Conservation (phyloP, 2,329 filamentous ascomycete genomes). For the Paraconiothyrium sp. region DNA sequence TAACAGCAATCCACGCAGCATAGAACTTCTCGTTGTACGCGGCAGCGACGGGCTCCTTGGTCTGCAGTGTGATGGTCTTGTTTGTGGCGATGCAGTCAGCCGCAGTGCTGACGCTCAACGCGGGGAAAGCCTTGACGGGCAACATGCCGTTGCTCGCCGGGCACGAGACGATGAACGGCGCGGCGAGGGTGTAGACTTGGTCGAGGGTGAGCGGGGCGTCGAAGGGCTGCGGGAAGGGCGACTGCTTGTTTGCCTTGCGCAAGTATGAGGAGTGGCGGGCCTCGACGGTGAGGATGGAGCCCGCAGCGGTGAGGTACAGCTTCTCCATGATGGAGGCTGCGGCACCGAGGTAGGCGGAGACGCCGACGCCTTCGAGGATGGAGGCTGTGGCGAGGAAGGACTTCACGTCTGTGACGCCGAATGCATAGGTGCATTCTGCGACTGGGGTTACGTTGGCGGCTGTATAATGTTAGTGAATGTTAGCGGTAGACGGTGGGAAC, state of each 20-base stretch:
- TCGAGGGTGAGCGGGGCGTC: slow-evolving; percentile 68
- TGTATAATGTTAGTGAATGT: neutral
- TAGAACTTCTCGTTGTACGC: slow-evolving; percentile 34
- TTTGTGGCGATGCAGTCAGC: slow-evolving; percentile 22
- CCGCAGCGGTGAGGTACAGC: slow-evolving; percentile 68
- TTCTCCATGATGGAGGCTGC: slow-evolving; percentile 67
- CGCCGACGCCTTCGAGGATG: slow-evolving; percentile 66
- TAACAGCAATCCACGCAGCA: slow-evolving; percentile 51
- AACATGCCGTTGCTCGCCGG: slow-evolving; percentile 64
- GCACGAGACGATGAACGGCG: slow-evolving; percentile 68
- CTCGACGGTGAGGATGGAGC: slow-evolving; percentile 71
- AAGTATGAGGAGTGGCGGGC: slow-evolving; percentile 72
- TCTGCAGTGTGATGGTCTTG: slow-evolving; percentile 27
- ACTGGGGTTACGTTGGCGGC: slow-evolving; percentile 62
- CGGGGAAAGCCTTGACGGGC: slow-evolving; percentile 69
- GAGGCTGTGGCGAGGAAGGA: slow-evolving; percentile 63
- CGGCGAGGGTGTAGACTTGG: slow-evolving; percentile 71
- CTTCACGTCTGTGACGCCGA: slow-evolving; percentile 58
- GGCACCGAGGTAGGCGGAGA: slow-evolving; percentile 70
- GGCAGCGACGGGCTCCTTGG: slow-evolving; percentile 35
- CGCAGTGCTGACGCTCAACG: slow-evolving; percentile 45
- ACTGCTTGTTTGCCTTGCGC: slow-evolving; percentile 59
- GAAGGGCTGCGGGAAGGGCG: slow-evolving; percentile 67
- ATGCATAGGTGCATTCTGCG: slow-evolving; percentile 65
- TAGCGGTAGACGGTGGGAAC: neutral